Base-by-base conservation (phyloP, 805 yeast genomes). In the Blastobotrys parvus region DNA sequence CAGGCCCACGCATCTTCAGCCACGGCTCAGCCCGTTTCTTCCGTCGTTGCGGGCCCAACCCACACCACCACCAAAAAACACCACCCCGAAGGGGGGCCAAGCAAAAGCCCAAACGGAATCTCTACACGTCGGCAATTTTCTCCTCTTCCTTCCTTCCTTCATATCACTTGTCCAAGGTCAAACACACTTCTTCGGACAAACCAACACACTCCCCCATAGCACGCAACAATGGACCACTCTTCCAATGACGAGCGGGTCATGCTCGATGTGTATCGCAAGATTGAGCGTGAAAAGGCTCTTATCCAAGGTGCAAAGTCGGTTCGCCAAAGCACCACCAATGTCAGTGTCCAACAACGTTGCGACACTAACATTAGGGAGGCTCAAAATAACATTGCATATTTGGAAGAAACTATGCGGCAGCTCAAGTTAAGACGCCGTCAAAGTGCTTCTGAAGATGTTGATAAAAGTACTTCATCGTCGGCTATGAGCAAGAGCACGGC, bases 301-400 rank as follows among this genome's bases (percentile, higher is more conserved):
- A 86, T 90, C 38, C 80, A 77, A 47, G 97, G 97, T 43, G 92
- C 94, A 43, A 78, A 82, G 45, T 75, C 82, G 48, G 67, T 92
- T 68, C 79, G 85, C 60, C 79, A 80, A 59, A 79, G 78, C 51
- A 85, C 97, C 10, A 65, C 72, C 48, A 92, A 92, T 63, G 70
- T 82, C 30, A 77, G 75, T 52, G 96, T 90, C 38, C 87, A 89
- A 52, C 94, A 86, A 61, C 80, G 83, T 59, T 89, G 97, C 68
- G 89, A 87, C 64, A 78, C 87, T 21, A 86, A 82, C 55, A 88
- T 92, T 53, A 71, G 90, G 49, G 98, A 92, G 56, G 89, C 97
- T 2, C 86, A 85, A 57, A 80, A 86, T 51, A 92, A 90, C 62
- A 83, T 92, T 51, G 89, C 86, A 52, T 92, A 90, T 57, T 73